Base-by-base conservation (phyloP, 2,329 filamentous ascomycete genomes). In the Cladophialophora exuberans region DNA sequence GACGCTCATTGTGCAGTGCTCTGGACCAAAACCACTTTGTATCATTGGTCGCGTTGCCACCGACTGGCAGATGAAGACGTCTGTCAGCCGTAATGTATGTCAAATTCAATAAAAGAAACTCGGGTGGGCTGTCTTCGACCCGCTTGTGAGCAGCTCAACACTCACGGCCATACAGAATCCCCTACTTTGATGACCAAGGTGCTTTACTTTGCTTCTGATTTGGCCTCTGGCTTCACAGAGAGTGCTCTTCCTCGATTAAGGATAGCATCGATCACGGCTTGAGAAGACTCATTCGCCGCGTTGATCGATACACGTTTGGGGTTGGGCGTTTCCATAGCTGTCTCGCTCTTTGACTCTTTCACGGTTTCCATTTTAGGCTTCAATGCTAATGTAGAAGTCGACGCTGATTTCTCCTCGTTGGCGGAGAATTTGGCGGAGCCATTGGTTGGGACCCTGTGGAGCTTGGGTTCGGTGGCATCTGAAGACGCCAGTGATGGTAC, bases 251-350 rank as follows among this genome's bases (percentile, higher is more conserved):
- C 46, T 23, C 31, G 53, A 9, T 52, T 60, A 33, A 60, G 51
- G 26, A 60, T 60, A 22, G 54, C 30, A 30, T 57, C 57, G 22
- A 60, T 60, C 10, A 60, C 48, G 4, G 54, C 57, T 42, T 57
- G 54, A 3, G 54, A 57, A 11, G 28, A 56, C 26, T 54, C 46
- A 33, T 60, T 60, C 3, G 44, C 23, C 10, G 39, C 41, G n/a
- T 52, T 36, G n/a, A 35, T 15, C 17, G 39, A 33, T 13, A 20
- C 13, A n/a, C 30, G 44, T 18, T 49, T 49, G 13, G 33, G 9
- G 18, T 28, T 39, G 13, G 23, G 22, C 9, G 25, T 9, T 17
- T 49, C 46, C 5, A n/a, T 31, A 25, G 38, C 33, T 7, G 33
- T 17, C 10, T 49, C 46, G 35, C 35, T 26, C 4, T 41, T 36